Conservation (phyloP, 495 filamentous ascomycete genomes). For the Aspergillus conjunctus region DNA sequence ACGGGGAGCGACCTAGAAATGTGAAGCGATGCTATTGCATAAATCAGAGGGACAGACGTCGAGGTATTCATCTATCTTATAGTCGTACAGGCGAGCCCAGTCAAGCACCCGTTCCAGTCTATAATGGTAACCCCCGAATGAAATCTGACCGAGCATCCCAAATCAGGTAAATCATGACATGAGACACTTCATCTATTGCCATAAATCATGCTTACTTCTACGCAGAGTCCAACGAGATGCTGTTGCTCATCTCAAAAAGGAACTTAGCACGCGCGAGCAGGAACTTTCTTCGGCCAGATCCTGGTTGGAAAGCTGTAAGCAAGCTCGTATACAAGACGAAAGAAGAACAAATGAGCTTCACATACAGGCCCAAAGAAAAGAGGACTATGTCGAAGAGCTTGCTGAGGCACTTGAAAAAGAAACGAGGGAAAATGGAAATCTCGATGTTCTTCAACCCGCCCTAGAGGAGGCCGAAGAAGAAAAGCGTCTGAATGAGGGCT, state of each 20-base stretch:
- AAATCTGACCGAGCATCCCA: constrained; percentile 74
- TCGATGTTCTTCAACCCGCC: constrained; percentile 59
- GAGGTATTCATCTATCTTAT: constrained; percentile 65
- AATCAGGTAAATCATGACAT: constrained; percentile 47
- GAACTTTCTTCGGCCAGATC: constrained; percentile 34
- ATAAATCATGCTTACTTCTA: constrained; percentile 12
- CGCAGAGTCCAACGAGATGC: constrained; percentile 48
- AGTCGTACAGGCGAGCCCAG: constrained; percentile 55
- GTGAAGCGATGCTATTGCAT: constrained; percentile 72
- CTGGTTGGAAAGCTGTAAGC: constrained; percentile 38
- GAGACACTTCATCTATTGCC: not conserved
- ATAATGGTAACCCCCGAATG: constrained; percentile 64
- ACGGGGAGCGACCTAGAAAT: constrained; percentile 61
- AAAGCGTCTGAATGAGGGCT: constrained; percentile 43
- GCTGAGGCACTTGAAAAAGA: constrained; percentile 61
- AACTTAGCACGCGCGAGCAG: constrained; percentile 42
- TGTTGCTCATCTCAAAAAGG: constrained; percentile 43
- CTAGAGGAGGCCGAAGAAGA: constrained; percentile 57
- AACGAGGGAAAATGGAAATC: constrained; percentile 59
- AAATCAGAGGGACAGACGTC: constrained; percentile 56
- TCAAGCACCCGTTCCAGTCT: constrained; percentile 56
- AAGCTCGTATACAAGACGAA: constrained; percentile 46
- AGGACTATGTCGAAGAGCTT: constrained; percentile 59
- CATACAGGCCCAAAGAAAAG: constrained; percentile 57
- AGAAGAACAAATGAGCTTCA: constrained; percentile 51